A percentile compares a stretch with the other conserved stretches of the same genome.
phyloP scores from a whole-genome alignment of 257 asterid species.

The Solanum ossicruentum region DNA sequence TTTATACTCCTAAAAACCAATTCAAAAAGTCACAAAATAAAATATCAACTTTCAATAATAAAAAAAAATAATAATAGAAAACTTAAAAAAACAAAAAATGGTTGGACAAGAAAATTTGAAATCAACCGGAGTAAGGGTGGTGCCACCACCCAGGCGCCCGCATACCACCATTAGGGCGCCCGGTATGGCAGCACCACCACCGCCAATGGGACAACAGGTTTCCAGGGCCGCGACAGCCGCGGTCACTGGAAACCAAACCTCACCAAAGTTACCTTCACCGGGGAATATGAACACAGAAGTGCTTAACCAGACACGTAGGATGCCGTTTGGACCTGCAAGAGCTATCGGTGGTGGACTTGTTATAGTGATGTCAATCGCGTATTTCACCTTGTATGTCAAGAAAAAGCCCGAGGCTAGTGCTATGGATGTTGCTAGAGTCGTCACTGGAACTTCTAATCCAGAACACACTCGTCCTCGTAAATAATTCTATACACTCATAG shows the following conservation, averaged over 20 bases:
- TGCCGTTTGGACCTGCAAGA: slow-evolving; percentile 32
- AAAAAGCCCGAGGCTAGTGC: slow-evolving; percentile 79
- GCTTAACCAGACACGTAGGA: slow-evolving; percentile 45
- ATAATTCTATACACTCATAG: not conserved
- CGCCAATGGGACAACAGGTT: not conserved
- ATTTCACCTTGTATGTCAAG: slow-evolving; percentile 44
- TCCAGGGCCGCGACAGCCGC: slow-evolving; percentile 14
- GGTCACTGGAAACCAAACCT: slow-evolving; percentile 25
- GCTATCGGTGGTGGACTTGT: slow-evolving; percentile 46
- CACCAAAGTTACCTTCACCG: slow-evolving; percentile 34
- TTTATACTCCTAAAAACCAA: not conserved
- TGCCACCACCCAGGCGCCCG: slow-evolving; percentile 42
- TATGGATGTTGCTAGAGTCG: slow-evolving; percentile 67
- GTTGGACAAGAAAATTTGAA: slow-evolving; percentile 43
- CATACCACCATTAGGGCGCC: slow-evolving; percentile 12
- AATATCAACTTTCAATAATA: not conserved
- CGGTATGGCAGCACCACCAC: not conserved
- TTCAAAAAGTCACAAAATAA: not conserved
- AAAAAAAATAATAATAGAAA: not conserved
- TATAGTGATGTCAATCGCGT: slow-evolving; percentile 25
- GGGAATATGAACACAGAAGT: slow-evolving; percentile 44
- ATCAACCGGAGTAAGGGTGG: slow-evolving; percentile 14
- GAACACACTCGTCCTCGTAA: slow-evolving; percentile 38
- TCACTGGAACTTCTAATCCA: slow-evolving; percentile 28
- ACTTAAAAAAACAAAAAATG: slow-evolving; percentile 1